These are phyloP conservation scores for Russula emetica DNA, from an alignment of 768 basidiomycete genomes.

Conservation along the genomic window DNA sequence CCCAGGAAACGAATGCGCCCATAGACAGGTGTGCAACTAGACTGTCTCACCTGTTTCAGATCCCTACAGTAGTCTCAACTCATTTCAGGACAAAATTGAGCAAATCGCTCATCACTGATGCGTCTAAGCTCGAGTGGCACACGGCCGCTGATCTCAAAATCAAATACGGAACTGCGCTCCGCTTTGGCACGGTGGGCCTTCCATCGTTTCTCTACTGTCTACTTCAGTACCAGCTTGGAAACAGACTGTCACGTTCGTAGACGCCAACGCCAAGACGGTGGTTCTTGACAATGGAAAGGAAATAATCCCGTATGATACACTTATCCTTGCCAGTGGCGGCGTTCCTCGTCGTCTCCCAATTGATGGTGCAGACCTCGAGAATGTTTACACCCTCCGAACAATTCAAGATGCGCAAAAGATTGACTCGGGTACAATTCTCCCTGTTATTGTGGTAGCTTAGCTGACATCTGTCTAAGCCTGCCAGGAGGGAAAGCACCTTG, in stretches of 20 bases:
- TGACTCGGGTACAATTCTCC: conserved; percentile 50
- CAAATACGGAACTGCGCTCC: conserved; percentile 64
- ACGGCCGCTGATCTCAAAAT: conserved; percentile 69
- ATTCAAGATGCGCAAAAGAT: conserved; percentile 69
- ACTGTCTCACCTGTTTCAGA: neutral
- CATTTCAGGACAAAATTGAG: conserved; percentile 73
- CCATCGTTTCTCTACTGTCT: conserved; percentile 6
- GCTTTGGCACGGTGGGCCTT: conserved; percentile 50
- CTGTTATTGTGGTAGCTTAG: neutral
- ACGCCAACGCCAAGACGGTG: conserved; percentile 59
- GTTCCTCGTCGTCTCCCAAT: conserved; percentile 72
- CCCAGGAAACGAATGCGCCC: conserved; percentile 75
- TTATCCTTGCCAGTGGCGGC: conserved; percentile 77
- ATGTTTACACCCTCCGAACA: conserved; percentile 71
- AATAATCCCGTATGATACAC: conserved; percentile 61
- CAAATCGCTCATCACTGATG: conserved; percentile 76
- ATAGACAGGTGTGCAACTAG: conserved; percentile 62
- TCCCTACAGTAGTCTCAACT: neutral
- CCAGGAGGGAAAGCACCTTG: conserved; percentile 69
- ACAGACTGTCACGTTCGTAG: conserved; percentile 69
- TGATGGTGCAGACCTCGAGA: conserved; percentile 66
- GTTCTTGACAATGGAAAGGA: conserved; percentile 57
- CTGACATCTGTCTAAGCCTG: conserved; percentile 40
- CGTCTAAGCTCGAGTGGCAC: conserved; percentile 72
- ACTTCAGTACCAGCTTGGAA: conserved; percentile 7